Conservation (phyloP, 1,139 yeast genomes). For the Sugiyamaella sp. region DNA sequence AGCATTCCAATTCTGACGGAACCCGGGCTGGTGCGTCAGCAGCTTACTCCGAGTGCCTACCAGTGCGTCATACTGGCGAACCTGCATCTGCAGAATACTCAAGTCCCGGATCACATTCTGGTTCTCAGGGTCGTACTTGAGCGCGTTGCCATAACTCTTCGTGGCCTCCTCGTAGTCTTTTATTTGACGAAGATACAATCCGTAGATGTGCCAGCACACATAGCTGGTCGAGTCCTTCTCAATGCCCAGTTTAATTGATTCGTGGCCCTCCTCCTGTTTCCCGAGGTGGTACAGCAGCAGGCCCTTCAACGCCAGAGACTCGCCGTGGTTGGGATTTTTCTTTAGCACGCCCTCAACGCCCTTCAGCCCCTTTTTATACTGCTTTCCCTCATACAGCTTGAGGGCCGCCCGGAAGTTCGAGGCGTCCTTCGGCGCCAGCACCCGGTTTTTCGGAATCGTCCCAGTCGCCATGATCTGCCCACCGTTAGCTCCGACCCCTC, state of each 20-base stretch:
- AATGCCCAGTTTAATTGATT: conserved; percentile 62
- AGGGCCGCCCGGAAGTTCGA: conserved; percentile 78
- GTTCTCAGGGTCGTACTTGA: conserved; percentile 79
- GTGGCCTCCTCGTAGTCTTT: conserved; percentile 77
- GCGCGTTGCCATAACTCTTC: conserved; percentile 76
- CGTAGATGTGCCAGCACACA: conserved; percentile 82
- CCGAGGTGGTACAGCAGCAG: conserved; percentile 59
- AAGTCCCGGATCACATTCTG: conserved; percentile 81
- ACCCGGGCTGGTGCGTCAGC: conserved; percentile 78
- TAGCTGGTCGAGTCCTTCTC: conserved; percentile 59
- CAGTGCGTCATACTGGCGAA: conserved; percentile 69
- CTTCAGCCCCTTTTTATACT: conserved; percentile 84
- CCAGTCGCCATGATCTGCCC: conserved; percentile 18
- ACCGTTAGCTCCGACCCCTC: too few relatives aligned
- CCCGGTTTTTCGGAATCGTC: conserved; percentile 31
- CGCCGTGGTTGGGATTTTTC: conserved; percentile 76
- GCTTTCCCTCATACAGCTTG: conserved; percentile 78
- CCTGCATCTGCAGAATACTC: conserved; percentile 76
- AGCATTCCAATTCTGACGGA: conserved; percentile 90
- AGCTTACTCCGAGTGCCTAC: conserved; percentile 65
- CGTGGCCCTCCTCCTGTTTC: conserved; percentile 63
- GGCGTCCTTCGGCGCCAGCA: conserved; percentile 55
- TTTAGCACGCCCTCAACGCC: conserved; percentile 75
- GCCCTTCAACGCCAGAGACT: conserved; percentile 84
- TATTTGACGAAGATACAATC: conserved; percentile 74